A percentile compares a stretch with the other conserved stretches of the same genome.
Evolutionary conservation across 2,329 filamentous ascomycete genomes (phyloP).

Genomic region (Coniosporium uncinatum): DNA sequence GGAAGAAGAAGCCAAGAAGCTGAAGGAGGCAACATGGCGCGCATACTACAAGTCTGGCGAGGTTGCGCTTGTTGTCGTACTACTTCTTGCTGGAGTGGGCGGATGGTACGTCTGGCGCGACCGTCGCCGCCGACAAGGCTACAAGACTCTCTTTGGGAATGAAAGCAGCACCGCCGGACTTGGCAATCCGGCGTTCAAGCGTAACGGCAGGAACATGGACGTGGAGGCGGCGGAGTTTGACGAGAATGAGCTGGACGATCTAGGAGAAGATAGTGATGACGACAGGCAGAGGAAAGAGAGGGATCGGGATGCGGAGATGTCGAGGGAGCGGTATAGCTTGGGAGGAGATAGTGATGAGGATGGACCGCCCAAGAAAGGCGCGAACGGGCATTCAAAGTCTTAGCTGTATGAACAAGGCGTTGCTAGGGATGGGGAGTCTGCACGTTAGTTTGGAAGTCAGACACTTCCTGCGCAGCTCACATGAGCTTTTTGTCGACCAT

Average conservation of each 20-base stretch:
- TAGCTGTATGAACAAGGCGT: too few species aligned
- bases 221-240: conserved; percentile 58
- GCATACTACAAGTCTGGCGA: conserved; percentile 88
- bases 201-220: conserved; percentile 35
- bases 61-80: conserved; percentile 76
- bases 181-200: conserved; percentile 40
- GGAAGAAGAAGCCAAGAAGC: conserved; percentile 61
- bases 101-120: conserved; percentile 62
- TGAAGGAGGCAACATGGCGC: conserved; percentile 83
- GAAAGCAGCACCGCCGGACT: conserved; percentile 31
- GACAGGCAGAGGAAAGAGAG: conserved; percentile 15
- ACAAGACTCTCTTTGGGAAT: conserved; percentile 30
- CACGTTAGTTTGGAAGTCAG: too few species aligned
- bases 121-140: conserved; percentile 38
- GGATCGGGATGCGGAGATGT: conserved; percentile 9
- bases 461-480: too few species aligned
- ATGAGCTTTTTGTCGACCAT: too few species aligned
- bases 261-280: conserved; percentile 26
- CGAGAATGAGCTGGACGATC: conserved; percentile 52
- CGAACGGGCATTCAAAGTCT: neutral
- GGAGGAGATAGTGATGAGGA: conserved; percentile 37
- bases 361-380: conserved; percentile 18
- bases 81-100: conserved; percentile 67
- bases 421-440: too few species aligned
- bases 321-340: conserved; percentile 36